Percentiles rank a stretch among this genome's conserved stretches.
phyloP scores from a whole-genome alignment of 176 grass and related monocot species.

The Elaeis guineensis region DNA sequence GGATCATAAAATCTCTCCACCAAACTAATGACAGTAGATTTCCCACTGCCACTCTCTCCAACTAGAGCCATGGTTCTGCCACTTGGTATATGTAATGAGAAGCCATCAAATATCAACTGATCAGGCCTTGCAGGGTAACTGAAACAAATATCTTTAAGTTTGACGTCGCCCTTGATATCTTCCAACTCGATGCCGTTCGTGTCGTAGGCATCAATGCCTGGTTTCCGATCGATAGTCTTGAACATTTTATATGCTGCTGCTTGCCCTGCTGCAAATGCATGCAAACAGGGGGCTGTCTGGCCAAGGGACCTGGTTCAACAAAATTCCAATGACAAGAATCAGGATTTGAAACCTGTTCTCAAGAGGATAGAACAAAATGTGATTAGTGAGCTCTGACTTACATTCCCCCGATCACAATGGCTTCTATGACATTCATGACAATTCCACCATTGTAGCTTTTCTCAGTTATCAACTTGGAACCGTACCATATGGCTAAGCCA shows the following conservation, averaged over 20 bases:
- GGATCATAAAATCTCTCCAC: slow-evolving; percentile 81
- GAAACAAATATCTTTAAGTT: slow-evolving; percentile 52
- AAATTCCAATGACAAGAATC: neutral
- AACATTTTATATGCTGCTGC: slow-evolving; percentile 76
- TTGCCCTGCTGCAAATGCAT: slow-evolving; percentile 57
- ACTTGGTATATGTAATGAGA: slow-evolving; percentile 47
- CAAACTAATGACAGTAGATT: slow-evolving; percentile 66
- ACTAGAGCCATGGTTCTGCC: slow-evolving; percentile 68
- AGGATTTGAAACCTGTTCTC: neutral
- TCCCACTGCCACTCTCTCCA: slow-evolving; percentile 73
- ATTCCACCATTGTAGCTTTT: slow-evolving; percentile 64
- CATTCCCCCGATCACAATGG: slow-evolving; percentile 71
- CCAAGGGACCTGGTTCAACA: slow-evolving; percentile 44
- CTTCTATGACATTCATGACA: slow-evolving; percentile 69
- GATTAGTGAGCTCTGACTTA: slow-evolving; percentile 17
- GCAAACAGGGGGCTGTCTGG: slow-evolving; percentile 57
- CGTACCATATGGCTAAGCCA: slow-evolving; percentile 61
- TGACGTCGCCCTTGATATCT: slow-evolving; percentile 45
- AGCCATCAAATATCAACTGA: slow-evolving; percentile 55
- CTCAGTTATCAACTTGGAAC: slow-evolving; percentile 59
- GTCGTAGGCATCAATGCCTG: slow-evolving; percentile 43
- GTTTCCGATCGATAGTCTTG: slow-evolving; percentile 49
- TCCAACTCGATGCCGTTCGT: slow-evolving; percentile 39
- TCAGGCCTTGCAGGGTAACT: slow-evolving; percentile 63
- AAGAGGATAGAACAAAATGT: too few species aligned